Conservation (phyloP, 371 early-diverging fungal species). For the Mortierella sp. region DNA sequence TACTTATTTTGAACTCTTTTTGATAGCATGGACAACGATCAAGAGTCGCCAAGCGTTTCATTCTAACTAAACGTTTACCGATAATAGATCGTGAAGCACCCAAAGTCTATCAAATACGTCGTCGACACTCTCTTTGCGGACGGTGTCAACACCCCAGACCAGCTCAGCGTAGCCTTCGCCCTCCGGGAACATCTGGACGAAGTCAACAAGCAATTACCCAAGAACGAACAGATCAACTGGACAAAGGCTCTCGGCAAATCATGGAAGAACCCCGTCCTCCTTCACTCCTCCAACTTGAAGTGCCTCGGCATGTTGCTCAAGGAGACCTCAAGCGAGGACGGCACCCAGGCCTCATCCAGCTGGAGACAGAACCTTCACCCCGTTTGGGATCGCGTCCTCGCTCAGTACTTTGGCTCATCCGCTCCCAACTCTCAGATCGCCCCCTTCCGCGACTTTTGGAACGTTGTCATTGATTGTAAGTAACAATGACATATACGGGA, state of each 20-base stretch:
- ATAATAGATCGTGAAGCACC: constrained; percentile 39
- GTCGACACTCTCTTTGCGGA: constrained; percentile 67
- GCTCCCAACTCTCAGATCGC: constrained; percentile 54
- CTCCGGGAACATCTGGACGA: constrained; percentile 63
- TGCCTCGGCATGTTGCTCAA: constrained; percentile 71
- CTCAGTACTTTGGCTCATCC: constrained; percentile 61
- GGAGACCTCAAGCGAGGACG: constrained; percentile 62
- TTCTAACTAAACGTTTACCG: no score
- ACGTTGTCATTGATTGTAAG: constrained; percentile 79
- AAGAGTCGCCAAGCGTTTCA: no score
- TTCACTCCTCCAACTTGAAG: constrained; percentile 69
- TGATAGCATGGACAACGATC: no score
- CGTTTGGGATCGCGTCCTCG: constrained; percentile 82
- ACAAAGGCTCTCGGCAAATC: constrained; percentile 44
- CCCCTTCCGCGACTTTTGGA: constrained; percentile 88
- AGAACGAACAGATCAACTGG: constrained; percentile 54
- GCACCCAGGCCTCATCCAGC: constrained; percentile 66
- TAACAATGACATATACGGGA: background rate
- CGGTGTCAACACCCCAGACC: constrained; percentile 76
- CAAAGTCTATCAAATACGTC: constrained; percentile 63
- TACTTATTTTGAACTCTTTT: constrained; percentile 41
- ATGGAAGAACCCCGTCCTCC: constrained; percentile 68
- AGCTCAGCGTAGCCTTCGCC: constrained; percentile 76
- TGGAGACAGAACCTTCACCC: constrained; percentile 87
- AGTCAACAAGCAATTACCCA: constrained; percentile 47